Evolutionary conservation across 2,329 filamentous ascomycete species (phyloP).

Genomic region (Verticillium isaacii): DNA sequence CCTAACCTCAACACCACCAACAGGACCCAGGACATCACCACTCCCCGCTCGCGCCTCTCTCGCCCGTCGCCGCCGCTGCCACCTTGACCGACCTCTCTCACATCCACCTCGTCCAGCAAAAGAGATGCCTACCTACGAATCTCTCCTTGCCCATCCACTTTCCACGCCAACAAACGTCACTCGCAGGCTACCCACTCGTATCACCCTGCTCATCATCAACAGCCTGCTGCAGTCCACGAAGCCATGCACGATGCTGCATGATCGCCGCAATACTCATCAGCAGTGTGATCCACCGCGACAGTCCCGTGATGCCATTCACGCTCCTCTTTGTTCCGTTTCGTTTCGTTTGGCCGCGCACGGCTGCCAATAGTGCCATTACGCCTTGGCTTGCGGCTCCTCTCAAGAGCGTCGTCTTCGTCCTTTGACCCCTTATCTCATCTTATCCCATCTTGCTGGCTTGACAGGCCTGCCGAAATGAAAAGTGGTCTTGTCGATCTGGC

Average conservation of each 20-base stretch:
- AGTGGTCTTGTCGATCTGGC: background rate
- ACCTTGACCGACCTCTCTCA: background rate
- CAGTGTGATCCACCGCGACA: background rate
- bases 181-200: too few relatives aligned
- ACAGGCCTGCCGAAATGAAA: background rate
- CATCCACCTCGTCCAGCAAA: background rate
- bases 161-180: too few relatives aligned
- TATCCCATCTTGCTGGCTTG: background rate
- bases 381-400: background rate
- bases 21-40: background rate
- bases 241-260: background rate
- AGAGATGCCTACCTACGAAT: too few relatives aligned
- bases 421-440: background rate
- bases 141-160: too few relatives aligned
- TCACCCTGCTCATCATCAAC: background rate
- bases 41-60: background rate
- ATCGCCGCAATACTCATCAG: background rate
- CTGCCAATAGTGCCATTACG: background rate
- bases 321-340: background rate
- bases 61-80: too few relatives aligned
- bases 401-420: background rate
- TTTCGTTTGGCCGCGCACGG: background rate
- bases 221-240: background rate
- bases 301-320: background rate
- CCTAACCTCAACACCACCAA: background rate